These are phyloP conservation scores for Suillus clintonianus DNA, from an alignment of 768 basidiomycete species.

Conservation along the genomic window DNA sequence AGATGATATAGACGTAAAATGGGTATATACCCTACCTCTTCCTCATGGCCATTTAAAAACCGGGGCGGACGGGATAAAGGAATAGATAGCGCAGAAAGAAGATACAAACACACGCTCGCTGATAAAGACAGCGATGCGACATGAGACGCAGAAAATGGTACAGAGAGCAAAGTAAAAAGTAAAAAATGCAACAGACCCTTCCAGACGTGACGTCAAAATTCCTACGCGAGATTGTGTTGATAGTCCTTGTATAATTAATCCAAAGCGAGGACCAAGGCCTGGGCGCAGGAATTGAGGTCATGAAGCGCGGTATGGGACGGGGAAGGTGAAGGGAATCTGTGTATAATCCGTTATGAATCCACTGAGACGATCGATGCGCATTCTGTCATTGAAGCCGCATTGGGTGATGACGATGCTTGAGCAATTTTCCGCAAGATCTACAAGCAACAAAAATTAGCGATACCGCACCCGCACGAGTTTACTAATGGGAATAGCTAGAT, in stretches of 20 bases:
- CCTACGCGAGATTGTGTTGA: background rate
- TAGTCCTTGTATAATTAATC: constrained; percentile 1
- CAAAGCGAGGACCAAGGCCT: background rate
- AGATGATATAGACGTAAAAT: background rate
- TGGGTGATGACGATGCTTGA: constrained; percentile 9
- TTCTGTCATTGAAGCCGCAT: background rate
- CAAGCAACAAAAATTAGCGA: background rate
- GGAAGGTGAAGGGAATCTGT: background rate
- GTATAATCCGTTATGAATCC: background rate
- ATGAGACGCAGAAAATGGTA: background rate
- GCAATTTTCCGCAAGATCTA: constrained; percentile 36
- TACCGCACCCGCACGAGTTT: background rate
- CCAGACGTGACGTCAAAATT: background rate
- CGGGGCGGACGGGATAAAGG: background rate
- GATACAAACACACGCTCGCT: background rate
- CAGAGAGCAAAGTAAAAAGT: background rate
- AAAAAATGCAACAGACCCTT: background rate
- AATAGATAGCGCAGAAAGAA: background rate
- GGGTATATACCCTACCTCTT: background rate
- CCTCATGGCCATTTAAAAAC: background rate
- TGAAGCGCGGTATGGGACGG: background rate
- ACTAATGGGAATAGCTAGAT: background rate
- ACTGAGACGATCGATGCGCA: background rate
- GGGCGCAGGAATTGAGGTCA: background rate
- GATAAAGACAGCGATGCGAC: background rate